phyloP scores from a whole-genome alignment of 1,284 basidiomycete species.

The Leccinum fallax region DNA sequence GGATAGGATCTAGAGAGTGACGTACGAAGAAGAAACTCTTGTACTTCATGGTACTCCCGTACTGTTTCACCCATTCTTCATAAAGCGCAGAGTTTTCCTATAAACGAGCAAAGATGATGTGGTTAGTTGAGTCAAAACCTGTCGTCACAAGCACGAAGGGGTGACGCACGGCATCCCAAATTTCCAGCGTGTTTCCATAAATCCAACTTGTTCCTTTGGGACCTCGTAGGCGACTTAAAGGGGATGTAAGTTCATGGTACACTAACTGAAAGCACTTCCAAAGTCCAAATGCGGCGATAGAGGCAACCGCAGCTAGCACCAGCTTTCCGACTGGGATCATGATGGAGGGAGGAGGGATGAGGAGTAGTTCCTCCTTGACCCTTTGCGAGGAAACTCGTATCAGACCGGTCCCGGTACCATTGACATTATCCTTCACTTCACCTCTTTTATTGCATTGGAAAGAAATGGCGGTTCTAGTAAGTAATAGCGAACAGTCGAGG shows the following conservation, averaged over 20 bases:
- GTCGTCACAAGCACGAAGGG: not conserved
- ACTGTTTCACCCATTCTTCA: constrained; percentile 55
- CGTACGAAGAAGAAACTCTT: constrained; percentile 50
- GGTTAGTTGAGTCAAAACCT: not conserved
- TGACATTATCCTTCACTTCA: no score
- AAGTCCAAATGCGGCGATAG: constrained; percentile 30
- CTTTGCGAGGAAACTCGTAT: not conserved
- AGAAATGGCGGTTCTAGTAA: no score
- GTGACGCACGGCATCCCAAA: constrained; percentile 41
- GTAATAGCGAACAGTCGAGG: no score
- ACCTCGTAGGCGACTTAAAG: constrained; percentile 50
- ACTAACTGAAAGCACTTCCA: constrained; percentile 33
- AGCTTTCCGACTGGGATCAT: constrained; percentile 15
- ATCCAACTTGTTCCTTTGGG: constrained; percentile 52
- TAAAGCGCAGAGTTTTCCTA: constrained; percentile 42
- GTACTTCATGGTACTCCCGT: constrained; percentile 54
- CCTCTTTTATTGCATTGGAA: no score
- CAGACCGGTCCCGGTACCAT: no score
- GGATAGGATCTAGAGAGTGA: not conserved
- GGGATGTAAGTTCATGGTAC: constrained; percentile 38
- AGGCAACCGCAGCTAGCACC: constrained; percentile 11
- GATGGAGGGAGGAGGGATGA: constrained; percentile 4
- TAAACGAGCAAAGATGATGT: not conserved
- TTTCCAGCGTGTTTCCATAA: constrained; percentile 54
- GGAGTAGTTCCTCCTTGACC: not conserved